phyloP scores from a whole-genome alignment of 805 yeast species.

The Saturnispora bothae region DNA sequence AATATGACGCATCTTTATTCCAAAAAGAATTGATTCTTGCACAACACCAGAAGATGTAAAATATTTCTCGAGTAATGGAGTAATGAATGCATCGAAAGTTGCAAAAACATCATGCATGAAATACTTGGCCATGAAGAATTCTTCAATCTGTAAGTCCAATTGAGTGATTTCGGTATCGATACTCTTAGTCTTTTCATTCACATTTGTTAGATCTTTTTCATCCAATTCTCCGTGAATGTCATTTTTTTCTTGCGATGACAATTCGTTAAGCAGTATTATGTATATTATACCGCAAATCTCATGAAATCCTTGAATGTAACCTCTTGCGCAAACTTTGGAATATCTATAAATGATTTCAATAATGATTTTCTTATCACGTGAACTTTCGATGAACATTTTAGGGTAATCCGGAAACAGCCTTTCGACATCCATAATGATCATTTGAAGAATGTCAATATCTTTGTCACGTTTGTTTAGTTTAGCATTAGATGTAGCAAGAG shows the following conservation, averaged over 20 bases:
- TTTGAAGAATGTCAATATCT: constrained; percentile 32
- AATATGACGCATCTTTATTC: constrained; percentile 36
- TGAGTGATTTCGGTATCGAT: neutral
- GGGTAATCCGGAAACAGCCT: constrained; percentile 38
- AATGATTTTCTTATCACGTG: constrained; percentile 21
- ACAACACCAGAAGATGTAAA: constrained; percentile 32
- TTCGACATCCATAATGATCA: constrained; percentile 41
- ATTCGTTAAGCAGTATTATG: constrained; percentile 31
- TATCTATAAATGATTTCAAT: constrained; percentile 37
- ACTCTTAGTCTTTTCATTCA: neutral
- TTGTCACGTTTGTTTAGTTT: constrained; percentile 3
- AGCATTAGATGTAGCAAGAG: neutral
- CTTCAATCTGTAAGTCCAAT: constrained; percentile 28
- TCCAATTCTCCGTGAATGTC: constrained; percentile 14
- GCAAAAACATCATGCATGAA: constrained; percentile 24
- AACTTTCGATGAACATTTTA: constrained; percentile 21
- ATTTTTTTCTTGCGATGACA: constrained; percentile 16
- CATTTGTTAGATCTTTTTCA: constrained; percentile 7
- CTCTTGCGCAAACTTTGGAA: constrained; percentile 33
- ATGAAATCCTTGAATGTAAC: constrained; percentile 44
- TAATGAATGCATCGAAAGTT: constrained; percentile 32
- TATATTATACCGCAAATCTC: constrained; percentile 42
- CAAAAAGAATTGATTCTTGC: constrained; percentile 38
- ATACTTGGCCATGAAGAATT: constrained; percentile 30
- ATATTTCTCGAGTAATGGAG: constrained; percentile 28